Conservation (phyloP, 495 filamentous ascomycete species). For the Xylona heveae region DNA sequence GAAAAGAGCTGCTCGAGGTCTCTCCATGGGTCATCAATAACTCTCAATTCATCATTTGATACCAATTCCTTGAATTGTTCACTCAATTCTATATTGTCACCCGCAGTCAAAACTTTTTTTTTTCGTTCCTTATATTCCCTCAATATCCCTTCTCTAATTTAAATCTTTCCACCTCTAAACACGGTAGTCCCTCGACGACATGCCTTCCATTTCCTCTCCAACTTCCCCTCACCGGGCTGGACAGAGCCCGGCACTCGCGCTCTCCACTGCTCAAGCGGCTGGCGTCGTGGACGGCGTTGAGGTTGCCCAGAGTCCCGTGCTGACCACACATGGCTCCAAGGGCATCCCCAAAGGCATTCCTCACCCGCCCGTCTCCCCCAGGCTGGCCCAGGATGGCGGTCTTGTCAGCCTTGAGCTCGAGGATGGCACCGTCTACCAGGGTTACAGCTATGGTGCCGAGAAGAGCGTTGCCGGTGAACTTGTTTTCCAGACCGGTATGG, state of each 20-base stretch:
- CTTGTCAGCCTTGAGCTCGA: conserved; percentile 71
- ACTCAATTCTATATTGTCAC: no score
- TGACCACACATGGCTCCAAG: neutral
- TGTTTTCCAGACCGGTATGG: conserved; percentile 99
- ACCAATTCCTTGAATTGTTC: no score
- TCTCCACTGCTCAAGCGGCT: neutral
- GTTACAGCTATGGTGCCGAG: conserved; percentile 83
- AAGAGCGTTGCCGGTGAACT: conserved; percentile 88
- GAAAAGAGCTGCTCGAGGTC: no score
- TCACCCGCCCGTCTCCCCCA: conserved; percentile 3
- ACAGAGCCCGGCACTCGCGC: neutral
- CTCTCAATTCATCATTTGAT: no score
- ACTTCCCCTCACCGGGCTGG: no score
- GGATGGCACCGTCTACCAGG: conserved; percentile 73
- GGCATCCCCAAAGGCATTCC: neutral
- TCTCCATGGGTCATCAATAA: no score
- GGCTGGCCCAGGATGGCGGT: conserved; percentile 19
- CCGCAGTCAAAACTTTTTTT: no score
- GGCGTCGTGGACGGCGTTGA: neutral
- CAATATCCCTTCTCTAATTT: no score
- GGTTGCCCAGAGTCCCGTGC: neutral
- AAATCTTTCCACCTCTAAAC: no score
- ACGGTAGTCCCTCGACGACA: no score
- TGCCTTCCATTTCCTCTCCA: no score
- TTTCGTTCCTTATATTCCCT: no score